A percentile compares a stretch with the other conserved stretches of the same genome.
Evolutionary conservation across 495 filamentous ascomycete genomes (phyloP).

Genomic region (Lophiotrema nucula): DNA sequence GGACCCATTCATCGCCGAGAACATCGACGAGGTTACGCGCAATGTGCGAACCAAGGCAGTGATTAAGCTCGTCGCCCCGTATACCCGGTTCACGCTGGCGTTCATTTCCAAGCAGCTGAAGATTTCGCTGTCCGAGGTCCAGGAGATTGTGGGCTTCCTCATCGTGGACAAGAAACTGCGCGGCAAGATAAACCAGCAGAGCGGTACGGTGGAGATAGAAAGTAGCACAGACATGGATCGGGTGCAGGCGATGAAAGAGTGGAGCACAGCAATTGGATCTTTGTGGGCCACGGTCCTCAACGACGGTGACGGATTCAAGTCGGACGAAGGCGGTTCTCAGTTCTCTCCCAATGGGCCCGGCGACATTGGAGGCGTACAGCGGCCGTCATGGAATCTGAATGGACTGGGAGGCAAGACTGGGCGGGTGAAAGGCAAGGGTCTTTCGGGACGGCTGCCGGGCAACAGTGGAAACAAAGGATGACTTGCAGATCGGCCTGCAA

Average conservation of each 20-base stretch:
- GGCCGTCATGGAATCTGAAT: conserved; percentile 17
- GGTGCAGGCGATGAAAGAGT: conserved; percentile 68
- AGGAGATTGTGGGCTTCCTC: conserved; percentile 89
- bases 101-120: conserved; percentile 85
- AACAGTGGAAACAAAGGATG: conserved; percentile 35
- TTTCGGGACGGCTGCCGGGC: conserved; percentile 23
- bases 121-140: conserved; percentile 79
- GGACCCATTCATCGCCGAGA: conserved; percentile 96
- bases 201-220: conserved; percentile 77
- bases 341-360: conserved; percentile 22
- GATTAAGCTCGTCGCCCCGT: conserved; percentile 88
- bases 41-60: conserved; percentile 97
- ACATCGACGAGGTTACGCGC: conserved; percentile 97
- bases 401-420: conserved; percentile 14
- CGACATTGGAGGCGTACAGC: conserved; percentile 9
- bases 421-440: conserved; percentile 31
- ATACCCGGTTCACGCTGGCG: conserved; percentile 81
- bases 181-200: conserved; percentile 85
- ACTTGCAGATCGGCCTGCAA: conserved; percentile 25
- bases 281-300: conserved; percentile 43
- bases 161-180: conserved; percentile 85
- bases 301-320: conserved; percentile 44
- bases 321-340: conserved; percentile 38
- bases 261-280: conserved; percentile 64
- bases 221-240: conserved; percentile 72